Evolutionary conservation across 208 protist genomes (phyloP), one percentile per base, ranked within the genome.

Genomic region (Crithidia mellificae): DNA sequence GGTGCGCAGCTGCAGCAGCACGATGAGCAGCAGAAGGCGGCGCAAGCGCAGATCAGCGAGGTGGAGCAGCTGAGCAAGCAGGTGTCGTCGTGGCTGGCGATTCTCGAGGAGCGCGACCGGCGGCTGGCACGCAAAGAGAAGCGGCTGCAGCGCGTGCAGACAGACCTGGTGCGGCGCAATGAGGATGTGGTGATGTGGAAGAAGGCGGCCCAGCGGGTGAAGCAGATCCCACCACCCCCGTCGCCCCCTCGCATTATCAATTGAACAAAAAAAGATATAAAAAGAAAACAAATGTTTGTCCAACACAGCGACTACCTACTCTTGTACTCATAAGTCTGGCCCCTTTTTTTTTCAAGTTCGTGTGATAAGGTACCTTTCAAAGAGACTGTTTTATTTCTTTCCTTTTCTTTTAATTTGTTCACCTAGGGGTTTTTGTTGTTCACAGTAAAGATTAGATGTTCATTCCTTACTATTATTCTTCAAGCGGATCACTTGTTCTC

Each of bases 101-200:
- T 89, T 38, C 65, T 95, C 0, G 82, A 95, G 61, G 84, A 85
- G 59, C 80, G 90, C 20, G 80, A 95, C 51, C 72, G 63, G 17
- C 65, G 70, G 19, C 54, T 92, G 44, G 51, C 68, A 9, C 43
- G 52, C 20, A 91, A 93, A 78, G 87, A 95, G 71, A 67, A 79
- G 62, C 72, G 81, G 20, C 74, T 95, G 68, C 71, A 71, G 44
- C 75, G 71, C 19, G 79, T 88, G 61, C 80, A 90, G 72, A 44
- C 51, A 12, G 86, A 95, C 39, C 46, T 95, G 27, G 22, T 78
- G 34, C 82, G 78, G 7, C 81, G 90, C 41, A 80, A 49, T n/a
- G 80, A 89, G 54, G 85, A 87, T 27, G 56, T 91, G 30, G 43
- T 53, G 2, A 53, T 80, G 53, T 91, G 71, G 62, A 73, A 81